phyloP scores from a whole-genome alignment of 768 basidiomycete species.

The Termitomyces sp. region DNA sequence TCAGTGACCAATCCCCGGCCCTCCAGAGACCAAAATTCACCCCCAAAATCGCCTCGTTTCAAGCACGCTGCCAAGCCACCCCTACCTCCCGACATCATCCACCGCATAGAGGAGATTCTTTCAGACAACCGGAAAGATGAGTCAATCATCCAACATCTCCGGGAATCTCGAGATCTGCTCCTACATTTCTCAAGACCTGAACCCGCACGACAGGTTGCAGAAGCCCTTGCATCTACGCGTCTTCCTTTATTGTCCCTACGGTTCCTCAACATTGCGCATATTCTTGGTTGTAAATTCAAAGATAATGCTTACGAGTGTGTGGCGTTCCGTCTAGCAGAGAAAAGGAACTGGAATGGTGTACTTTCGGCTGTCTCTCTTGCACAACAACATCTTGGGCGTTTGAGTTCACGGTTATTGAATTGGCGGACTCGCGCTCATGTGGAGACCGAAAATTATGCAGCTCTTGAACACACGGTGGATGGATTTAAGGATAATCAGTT shows the following conservation, averaged over 20 bases:
- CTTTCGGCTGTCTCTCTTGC: constrained; percentile 46
- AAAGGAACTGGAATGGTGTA: constrained; percentile 48
- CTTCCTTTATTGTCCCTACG: constrained; percentile 38
- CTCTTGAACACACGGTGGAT: constrained; percentile 41
- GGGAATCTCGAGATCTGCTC: constrained; percentile 17
- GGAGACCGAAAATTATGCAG: constrained; percentile 47
- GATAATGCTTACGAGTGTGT: constrained; percentile 58
- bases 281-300: constrained; percentile 46
- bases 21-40: not conserved
- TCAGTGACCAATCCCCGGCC: not conserved
- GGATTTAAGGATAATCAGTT: constrained; percentile 47
- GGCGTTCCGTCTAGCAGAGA: constrained; percentile 43
- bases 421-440: constrained; percentile 64
- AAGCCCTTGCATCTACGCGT: constrained; percentile 27
- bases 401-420: constrained; percentile 59
- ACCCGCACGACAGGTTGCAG: constrained; percentile 27
- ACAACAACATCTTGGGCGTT: constrained; percentile 42
- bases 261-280: constrained; percentile 44
- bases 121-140: not conserved
- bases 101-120: constrained; percentile 7
- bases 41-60: not conserved
- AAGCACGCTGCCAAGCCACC: not conserved
- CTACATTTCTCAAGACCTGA: constrained; percentile 29
- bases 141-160: constrained; percentile 11
- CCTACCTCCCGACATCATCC: constrained; percentile 7